These are phyloP conservation scores for Fusarium transvaalense DNA, from an alignment of 2,329 filamentous ascomycete genomes.

Conservation along the genomic window DNA sequence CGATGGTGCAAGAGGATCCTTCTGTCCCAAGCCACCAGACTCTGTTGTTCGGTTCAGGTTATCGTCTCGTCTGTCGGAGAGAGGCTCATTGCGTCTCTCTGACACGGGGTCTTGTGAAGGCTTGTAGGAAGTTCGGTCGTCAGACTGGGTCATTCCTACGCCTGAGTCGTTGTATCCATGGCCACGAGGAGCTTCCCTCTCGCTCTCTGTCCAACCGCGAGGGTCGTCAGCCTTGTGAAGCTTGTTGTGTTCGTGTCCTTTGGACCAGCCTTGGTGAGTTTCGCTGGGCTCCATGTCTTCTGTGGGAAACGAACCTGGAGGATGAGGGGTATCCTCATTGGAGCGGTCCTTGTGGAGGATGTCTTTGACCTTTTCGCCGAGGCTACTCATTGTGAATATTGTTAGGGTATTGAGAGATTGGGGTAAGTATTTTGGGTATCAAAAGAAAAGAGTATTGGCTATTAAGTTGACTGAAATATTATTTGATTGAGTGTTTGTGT, in stretches of 20 bases:
- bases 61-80: not conserved
- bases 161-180: slow-evolving; percentile 37
- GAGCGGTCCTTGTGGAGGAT: slow-evolving; percentile 18
- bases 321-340: slow-evolving; percentile 18
- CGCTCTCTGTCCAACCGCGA: slow-evolving; percentile 23
- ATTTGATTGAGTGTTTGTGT: not conserved
- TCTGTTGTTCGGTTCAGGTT: slow-evolving; percentile 5
- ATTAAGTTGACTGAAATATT: not conserved
- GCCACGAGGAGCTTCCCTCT: slow-evolving; percentile 2
- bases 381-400: slow-evolving; percentile 17
- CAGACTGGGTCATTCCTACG: slow-evolving; percentile 17
- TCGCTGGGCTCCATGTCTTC: slow-evolving; percentile 34
- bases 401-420: not conserved
- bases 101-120: not conserved
- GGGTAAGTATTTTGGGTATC: slow-evolving; percentile 4
- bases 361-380: slow-evolving; percentile 34
- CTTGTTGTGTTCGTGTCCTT: slow-evolving; percentile 36
- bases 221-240: slow-evolving; percentile 41
- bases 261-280: slow-evolving; percentile 6
- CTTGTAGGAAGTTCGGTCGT: slow-evolving; percentile 3
- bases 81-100: slow-evolving; percentile 8
- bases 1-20: slow-evolving; percentile 8
- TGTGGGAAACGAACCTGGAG: slow-evolving; percentile 39
- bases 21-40: not conserved
- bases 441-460: not conserved